Conservation (phyloP, 2,329 filamentous ascomycete species). For the Stachybotrys chlorohalonatus region DNA sequence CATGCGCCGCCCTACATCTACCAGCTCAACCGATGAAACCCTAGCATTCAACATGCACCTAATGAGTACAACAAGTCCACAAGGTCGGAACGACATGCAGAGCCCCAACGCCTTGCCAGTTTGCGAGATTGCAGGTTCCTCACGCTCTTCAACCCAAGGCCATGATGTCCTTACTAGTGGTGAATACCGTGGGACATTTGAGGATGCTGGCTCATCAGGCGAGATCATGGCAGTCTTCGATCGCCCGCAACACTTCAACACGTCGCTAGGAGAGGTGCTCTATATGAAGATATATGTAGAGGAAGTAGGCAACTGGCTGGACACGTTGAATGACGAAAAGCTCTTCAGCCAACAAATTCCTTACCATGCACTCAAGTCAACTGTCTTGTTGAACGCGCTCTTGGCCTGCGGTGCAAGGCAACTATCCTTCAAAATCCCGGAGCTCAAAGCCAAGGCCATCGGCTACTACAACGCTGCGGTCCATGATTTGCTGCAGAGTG, state of each 20-base stretch:
- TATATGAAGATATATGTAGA: slow-evolving; percentile 91
- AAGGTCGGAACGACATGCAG: background rate
- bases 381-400: slow-evolving; percentile 83
- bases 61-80: background rate
- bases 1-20: background rate
- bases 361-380: slow-evolving; percentile 69
- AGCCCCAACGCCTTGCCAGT: background rate
- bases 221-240: background rate
- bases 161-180: too few species aligned
- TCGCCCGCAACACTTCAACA: background rate
- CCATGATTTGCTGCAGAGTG: slow-evolving; percentile 61
- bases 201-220: background rate
- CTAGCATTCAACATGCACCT: background rate
- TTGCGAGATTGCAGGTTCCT: background rate
- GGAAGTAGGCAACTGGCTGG: slow-evolving; percentile 90
- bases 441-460: slow-evolving; percentile 67
- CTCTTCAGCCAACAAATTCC: slow-evolving; percentile 83
- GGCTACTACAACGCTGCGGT: slow-evolving; percentile 84
- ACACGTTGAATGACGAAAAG: slow-evolving; percentile 75
- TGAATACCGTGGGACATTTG: too few species aligned
- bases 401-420: slow-evolving; percentile 83
- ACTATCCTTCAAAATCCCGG: slow-evolving; percentile 61
- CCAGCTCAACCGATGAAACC: background rate
- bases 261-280: slow-evolving; percentile 63
- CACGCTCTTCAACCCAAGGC: too few species aligned